Base-by-base conservation (phyloP, 768 basidiomycete genomes). In the Coprinellus aureogranulatus region DNA sequence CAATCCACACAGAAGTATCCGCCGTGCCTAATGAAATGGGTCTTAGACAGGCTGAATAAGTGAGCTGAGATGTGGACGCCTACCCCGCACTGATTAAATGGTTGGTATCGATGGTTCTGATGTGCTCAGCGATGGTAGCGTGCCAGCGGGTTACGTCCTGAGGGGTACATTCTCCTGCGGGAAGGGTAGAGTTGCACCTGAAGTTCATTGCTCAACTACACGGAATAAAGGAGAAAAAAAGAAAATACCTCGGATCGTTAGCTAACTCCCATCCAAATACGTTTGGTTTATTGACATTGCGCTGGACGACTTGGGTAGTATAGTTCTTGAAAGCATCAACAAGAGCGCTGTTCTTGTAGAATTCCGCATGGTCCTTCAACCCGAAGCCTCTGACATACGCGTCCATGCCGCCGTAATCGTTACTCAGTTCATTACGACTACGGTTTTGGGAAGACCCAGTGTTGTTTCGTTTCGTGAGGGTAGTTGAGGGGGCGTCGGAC, bases 401-500 rank as follows among this genome's bases (percentile, higher is more conserved):
- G 66, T 88, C 87, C 83, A 86, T 86, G 31, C 86, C 85, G 48
- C 87, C 87, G 53, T 81, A 88, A 62, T 85, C 81, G 61, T 86
- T 87, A 53, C 84, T 86, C 45, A 88, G 64, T 51, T 73, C 76
- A 58, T 84, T 83, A 25, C 83, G 74, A 12, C 83, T 80, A 14
- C 73, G 66, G 6, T 18, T 31, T 2, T 42, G 14, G 46, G 39
- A 39, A 2, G 27, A 27, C 10, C 28, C 50, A 42, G 74, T 77
- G 76, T 77, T 39, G 76, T 67, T 14, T 60, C 63, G 9, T 49
- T 62, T 62, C 18, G 71, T 63, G 61, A 75, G 75, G 28, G 59
- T 74, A 67, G 27, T 72, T 59, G 6, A 70, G 58, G 20, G 75
- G 75, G 8, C 34, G 34, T 34, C 34, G 14, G 34, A 34, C 8